Evolutionary conservation across 257 asterid species (phyloP), one percentile per base, ranked within the genome.

Genomic region (Ballota nigra): DNA sequence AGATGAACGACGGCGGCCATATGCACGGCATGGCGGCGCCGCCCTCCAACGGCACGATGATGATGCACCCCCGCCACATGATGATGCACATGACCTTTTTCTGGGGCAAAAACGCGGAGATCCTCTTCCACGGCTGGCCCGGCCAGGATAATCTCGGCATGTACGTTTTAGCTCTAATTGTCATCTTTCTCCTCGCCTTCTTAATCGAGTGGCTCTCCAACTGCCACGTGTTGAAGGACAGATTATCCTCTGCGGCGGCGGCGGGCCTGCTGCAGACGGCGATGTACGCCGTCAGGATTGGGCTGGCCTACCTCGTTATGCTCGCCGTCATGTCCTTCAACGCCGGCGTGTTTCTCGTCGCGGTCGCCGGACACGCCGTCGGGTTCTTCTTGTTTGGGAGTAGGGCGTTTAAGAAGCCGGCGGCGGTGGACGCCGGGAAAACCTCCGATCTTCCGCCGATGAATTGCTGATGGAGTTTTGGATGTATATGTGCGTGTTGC

Each of bases 11-110:
- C 58, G 81, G 82, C 28, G 80, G 76, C 9, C 76, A 75, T 64
- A 86, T 76, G 89, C 77, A 69, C 62, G 78, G 76, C 41, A 74
- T 83, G 85, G 71, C 75, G 23, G 58, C 71, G 47, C 74, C 64
- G 23, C 61, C 79, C 4, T 6, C 81, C 19, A 72, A 76, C 71
- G 70, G 72, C 8, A 69, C 69, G 36, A 75, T 49, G 79, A 63
- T 34, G 81, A 82, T 67, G 75, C 78, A 22, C 24, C 81, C 11
- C 62, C 87, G 41, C 15, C 88, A 70, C 69, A 84, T 84, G 96
- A 87, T 87, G 87, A 92, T 87, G 97, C 98, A 90, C 88, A 92
- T 90, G 98, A 86, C 97, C 0, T 92, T 92, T 77, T 92, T 92
- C 70, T 92, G 98, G 98, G 95, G 98, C 2, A 83, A 85, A 18